These are phyloP conservation scores for Bremia lactucae DNA, from an alignment of 352 stramenopile genomes.

Conservation along the genomic window DNA sequence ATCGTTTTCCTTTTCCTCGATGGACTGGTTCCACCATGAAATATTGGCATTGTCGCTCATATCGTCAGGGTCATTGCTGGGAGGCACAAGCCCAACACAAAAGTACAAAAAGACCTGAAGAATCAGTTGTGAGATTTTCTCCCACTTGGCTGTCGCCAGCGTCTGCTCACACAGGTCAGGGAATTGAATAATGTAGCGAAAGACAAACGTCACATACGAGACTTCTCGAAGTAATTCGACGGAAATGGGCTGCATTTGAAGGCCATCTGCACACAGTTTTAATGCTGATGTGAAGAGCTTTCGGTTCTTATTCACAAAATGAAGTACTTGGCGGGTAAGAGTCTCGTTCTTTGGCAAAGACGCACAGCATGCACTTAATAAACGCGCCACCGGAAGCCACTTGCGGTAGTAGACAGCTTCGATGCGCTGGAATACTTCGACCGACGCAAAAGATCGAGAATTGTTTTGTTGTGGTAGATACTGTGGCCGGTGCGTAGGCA, in stretches of 20 bases:
- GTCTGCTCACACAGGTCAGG: constrained; percentile 54
- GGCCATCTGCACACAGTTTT: constrained; percentile 34
- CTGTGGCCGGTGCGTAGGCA: constrained; percentile 59
- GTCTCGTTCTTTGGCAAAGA: constrained; percentile 62
- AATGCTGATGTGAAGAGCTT: constrained; percentile 61
- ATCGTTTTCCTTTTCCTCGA: constrained; percentile 51
- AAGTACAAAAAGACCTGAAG: constrained; percentile 61
- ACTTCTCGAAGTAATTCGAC: constrained; percentile 57
- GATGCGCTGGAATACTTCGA: constrained; percentile 45
- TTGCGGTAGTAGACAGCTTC: constrained; percentile 62
- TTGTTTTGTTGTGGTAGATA: constrained; percentile 34
- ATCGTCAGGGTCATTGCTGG: constrained; percentile 19
- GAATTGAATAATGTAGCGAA: constrained; percentile 74
- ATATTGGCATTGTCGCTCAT: constrained; percentile 12
- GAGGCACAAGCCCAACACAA: constrained; percentile 40
- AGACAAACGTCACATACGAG: constrained; percentile 67
- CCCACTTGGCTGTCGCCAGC: constrained; percentile 51
- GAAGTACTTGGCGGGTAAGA: constrained; percentile 43
- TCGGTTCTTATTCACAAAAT: constrained; percentile 50
- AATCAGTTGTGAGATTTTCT: constrained; percentile 62
- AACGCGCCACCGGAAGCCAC: constrained; percentile 60
- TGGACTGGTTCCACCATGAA: constrained; percentile 48
- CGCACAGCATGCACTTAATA: constrained; percentile 47
- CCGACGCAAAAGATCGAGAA: constrained; percentile 19
- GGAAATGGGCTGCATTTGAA: constrained; percentile 25